Evolutionary conservation across 768 basidiomycete genomes (phyloP).

Genomic region (Crassisporium funariophilum): DNA sequence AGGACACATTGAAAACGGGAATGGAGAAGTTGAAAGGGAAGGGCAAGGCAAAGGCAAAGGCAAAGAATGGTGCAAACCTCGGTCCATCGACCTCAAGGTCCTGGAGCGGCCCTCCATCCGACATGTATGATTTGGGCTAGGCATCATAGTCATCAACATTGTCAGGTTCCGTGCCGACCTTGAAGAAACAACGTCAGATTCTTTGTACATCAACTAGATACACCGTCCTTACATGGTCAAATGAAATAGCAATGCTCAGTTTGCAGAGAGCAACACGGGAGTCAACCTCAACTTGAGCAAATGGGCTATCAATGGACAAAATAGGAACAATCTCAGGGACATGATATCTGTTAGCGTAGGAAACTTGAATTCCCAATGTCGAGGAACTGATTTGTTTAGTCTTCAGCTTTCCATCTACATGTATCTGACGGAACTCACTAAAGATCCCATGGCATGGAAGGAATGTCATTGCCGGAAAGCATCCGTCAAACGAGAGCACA

Average conservation of each 20-base stretch:
- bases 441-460: conserved; percentile 24
- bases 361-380: conserved; percentile 18
- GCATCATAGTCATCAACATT: not conserved
- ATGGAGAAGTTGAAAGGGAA: not conserved
- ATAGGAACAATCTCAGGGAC: conserved; percentile 15
- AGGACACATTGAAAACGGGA: too few species aligned
- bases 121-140: not conserved
- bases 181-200: not conserved
- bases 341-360: conserved; percentile 19
- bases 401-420: not conserved
- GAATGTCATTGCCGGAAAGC: conserved; percentile 13
- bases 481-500: conserved; percentile 19
- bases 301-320: conserved; percentile 8
- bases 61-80: too few species aligned
- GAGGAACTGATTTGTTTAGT: conserved; percentile 12
- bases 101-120: not conserved
- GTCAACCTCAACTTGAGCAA: conserved; percentile 12
- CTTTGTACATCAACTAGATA: conserved; percentile 1
- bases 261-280: not conserved
- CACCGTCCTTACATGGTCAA: conserved; percentile 14
- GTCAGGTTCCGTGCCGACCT: not conserved
- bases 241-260: conserved; percentile 19
- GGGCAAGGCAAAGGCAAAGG: not conserved
- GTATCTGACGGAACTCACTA: conserved; percentile 13
- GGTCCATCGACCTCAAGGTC: not conserved